Percentiles rank a stretch among this genome's conserved stretches.
phyloP scores from a whole-genome alignment of 2,329 filamentous ascomycete species.

The Talaromyces sp. region DNA sequence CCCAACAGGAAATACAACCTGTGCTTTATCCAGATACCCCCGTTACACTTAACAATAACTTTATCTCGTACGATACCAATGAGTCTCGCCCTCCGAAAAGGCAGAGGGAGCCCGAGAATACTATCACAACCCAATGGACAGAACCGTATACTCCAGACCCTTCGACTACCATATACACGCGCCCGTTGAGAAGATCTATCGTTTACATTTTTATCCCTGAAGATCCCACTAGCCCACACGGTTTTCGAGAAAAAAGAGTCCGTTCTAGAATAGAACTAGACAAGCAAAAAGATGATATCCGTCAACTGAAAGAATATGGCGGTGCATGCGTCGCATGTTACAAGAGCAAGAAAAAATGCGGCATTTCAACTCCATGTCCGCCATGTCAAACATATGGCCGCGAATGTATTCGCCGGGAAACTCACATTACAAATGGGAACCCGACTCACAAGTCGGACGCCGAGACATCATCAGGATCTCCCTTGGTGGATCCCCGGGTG shows the following conservation, averaged over 20 bases:
- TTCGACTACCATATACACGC: not conserved
- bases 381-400: conserved; percentile 17
- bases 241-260: conserved; percentile 6
- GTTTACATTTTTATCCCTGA: conserved; percentile 11
- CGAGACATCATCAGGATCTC: not conserved
- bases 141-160: not conserved
- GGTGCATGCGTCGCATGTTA: conserved; percentile 35
- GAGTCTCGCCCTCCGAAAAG: no score
- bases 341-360: conserved; percentile 33
- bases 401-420: conserved; percentile 26
- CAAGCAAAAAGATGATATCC: conserved; percentile 19
- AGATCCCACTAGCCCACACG: conserved; percentile 17
- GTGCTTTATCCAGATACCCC: no score
- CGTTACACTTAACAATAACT: no score
- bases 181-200: not conserved
- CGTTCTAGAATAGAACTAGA: conserved; percentile 17
- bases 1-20: no score
- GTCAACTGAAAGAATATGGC: conserved; percentile 24
- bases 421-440: not conserved
- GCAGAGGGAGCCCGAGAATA: no score
- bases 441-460: not conserved
- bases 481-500: not conserved
- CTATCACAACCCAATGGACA: no score
- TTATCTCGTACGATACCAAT: no score
- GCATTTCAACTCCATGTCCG: conserved; percentile 19